phyloP scores from a whole-genome alignment of 495 filamentous ascomycete genomes.

The Trichoderma parareesei region DNA sequence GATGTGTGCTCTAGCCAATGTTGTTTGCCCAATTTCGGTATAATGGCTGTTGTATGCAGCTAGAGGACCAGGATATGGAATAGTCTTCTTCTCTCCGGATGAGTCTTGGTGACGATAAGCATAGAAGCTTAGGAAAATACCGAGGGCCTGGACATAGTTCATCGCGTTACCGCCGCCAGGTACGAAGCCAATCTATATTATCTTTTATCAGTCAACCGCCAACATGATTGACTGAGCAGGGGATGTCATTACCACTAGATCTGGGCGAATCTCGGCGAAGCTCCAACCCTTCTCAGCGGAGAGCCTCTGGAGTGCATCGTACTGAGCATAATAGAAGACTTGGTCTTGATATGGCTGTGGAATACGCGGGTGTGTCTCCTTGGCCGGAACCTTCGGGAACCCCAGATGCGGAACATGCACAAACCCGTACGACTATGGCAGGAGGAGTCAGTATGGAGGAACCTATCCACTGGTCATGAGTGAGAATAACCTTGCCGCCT shows the following conservation, averaged over 20 bases:
- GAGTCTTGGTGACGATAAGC: slow-evolving; percentile 17
- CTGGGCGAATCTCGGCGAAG: slow-evolving; percentile 39
- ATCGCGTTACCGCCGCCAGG: slow-evolving; percentile 31
- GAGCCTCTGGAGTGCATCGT: slow-evolving; percentile 30
- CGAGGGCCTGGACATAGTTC: slow-evolving; percentile 35
- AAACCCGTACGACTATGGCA: slow-evolving; percentile 26
- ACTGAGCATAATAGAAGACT: slow-evolving; percentile 42
- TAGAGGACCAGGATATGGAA: slow-evolving; percentile 30
- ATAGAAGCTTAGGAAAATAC: slow-evolving; percentile 32
- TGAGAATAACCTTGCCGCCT: slow-evolving; percentile 26
- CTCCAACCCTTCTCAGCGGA: slow-evolving; percentile 33
- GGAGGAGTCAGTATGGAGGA: background rate
- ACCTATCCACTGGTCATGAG: background rate
- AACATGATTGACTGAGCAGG: background rate
- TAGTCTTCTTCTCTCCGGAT: slow-evolving; percentile 19
- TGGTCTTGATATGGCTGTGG: slow-evolving; percentile 34
- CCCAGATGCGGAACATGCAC: slow-evolving; percentile 24
- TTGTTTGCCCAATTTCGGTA: slow-evolving; percentile 32
- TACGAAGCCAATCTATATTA: slow-evolving; percentile 29
- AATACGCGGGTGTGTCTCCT: slow-evolving; percentile 34
- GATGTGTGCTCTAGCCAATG: slow-evolving; percentile 35
- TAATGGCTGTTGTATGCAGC: slow-evolving; percentile 21
- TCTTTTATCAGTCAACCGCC: background rate
- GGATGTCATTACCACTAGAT: slow-evolving; percentile 24
- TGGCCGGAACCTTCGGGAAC: slow-evolving; percentile 26